Evolutionary conservation across 164 flowering plant species (phyloP).

Genomic region (Pachysandra terminalis): DNA sequence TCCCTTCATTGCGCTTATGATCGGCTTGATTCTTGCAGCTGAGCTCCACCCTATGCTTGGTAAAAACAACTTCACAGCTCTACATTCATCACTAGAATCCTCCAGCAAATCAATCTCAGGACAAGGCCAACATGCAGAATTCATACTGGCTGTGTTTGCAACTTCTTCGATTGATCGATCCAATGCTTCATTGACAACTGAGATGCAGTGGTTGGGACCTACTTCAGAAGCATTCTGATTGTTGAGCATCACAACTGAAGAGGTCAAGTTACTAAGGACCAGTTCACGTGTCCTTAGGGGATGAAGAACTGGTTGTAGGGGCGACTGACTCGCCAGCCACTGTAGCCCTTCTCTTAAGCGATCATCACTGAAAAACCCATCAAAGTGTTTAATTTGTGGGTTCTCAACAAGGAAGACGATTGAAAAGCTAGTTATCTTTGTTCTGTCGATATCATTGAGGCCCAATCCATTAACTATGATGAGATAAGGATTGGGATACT

Average conservation of each 20-base stretch:
- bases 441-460: conserved; percentile 49
- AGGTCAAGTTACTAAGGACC: conserved; percentile 45
- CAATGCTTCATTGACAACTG: conserved; percentile 72
- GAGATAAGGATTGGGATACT: conserved; percentile 24
- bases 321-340: conserved; percentile 79
- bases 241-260: conserved; percentile 40
- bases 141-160: conserved; percentile 42
- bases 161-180: conserved; percentile 47
- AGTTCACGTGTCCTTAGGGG: conserved; percentile 50
- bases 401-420: conserved; percentile 36
- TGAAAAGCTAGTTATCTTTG: conserved; percentile 38
- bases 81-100: conserved; percentile 37
- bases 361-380: conserved; percentile 59
- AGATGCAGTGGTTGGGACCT: conserved; percentile 57
- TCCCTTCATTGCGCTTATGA: conserved; percentile 32
- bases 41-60: conserved; percentile 78
- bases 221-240: conserved; percentile 31
- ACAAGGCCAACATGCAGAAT: conserved; percentile 73
- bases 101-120: conserved; percentile 65
- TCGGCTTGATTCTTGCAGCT: conserved; percentile 33
- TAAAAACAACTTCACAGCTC: conserved; percentile 32
- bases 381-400: conserved; percentile 20
- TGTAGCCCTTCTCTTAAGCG: conserved; percentile 57
- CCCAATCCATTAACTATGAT: conserved; percentile 37
- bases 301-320: conserved; percentile 50